phyloP scores from a whole-genome alignment of 1,139 yeast genomes.

The Taphrina wiesneri region DNA sequence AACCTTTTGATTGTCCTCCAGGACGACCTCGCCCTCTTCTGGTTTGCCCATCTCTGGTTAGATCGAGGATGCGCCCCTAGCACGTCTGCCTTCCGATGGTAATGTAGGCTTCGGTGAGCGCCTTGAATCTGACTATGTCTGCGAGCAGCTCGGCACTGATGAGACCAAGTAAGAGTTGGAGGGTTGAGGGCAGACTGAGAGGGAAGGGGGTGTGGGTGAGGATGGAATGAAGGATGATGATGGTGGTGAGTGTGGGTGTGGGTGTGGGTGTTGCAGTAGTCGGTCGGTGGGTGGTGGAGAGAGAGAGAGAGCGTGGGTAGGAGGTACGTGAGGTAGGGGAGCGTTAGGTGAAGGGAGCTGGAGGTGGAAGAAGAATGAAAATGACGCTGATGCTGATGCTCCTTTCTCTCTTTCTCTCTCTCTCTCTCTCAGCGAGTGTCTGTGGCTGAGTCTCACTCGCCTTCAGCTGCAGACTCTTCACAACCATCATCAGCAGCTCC shows the following conservation, averaged over 20 bases:
- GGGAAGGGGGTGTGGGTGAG: background rate
- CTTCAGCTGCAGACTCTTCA: too few relatives aligned
- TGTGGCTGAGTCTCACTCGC: background rate
- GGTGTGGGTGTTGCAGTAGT: too few relatives aligned
- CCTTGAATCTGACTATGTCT: background rate
- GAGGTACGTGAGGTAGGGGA: background rate
- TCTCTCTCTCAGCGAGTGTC: too few relatives aligned
- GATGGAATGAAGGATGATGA: too few relatives aligned
- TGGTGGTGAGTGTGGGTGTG: too few relatives aligned
- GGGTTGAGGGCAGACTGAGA: background rate
- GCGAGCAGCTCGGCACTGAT: background rate
- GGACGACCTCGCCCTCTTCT: slow-evolving; percentile 33
- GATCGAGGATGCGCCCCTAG: background rate
- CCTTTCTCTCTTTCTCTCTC: background rate
- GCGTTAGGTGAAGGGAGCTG: background rate
- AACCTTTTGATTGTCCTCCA: slow-evolving; percentile 33
- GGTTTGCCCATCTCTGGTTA: slow-evolving; percentile 18
- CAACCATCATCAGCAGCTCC: too few relatives aligned
- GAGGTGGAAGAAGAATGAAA: background rate
- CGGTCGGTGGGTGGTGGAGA: background rate
- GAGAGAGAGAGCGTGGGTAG: background rate
- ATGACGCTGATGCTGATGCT: background rate
- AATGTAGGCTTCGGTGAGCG: background rate
- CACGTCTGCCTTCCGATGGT: background rate
- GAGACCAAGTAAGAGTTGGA: background rate